Percentiles rank a stretch among this genome's conserved stretches.
Conservation (phyloP, 345 rosid genomes). For the Aquilaria yunnanensis region DNA sequence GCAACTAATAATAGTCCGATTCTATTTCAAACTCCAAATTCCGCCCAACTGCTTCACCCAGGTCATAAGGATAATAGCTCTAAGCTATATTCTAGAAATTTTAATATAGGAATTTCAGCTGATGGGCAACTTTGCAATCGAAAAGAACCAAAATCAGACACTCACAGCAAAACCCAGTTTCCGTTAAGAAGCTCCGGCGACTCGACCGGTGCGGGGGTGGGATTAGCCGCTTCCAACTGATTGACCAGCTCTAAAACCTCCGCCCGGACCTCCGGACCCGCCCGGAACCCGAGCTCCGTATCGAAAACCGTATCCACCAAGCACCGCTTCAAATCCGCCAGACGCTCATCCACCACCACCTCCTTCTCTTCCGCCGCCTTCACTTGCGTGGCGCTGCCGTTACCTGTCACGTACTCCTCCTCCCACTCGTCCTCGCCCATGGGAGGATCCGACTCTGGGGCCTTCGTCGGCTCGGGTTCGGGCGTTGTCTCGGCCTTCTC, state of each 20-base stretch:
- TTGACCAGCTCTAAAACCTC: conserved; percentile 86
- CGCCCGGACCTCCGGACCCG: conserved; percentile 61
- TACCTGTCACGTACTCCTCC: conserved; percentile 29
- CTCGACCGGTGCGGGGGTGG: conserved; percentile 65
- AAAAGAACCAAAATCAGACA: not conserved
- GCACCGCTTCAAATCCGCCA: conserved; percentile 65
- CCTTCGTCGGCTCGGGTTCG: conserved; percentile 31
- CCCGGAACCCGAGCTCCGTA: conserved; percentile 73
- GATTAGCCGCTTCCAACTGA: conserved; percentile 78
- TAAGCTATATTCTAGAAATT: no score
- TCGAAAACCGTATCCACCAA: conserved; percentile 83
- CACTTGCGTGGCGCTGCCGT: conserved; percentile 31
- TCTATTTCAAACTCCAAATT: no score
- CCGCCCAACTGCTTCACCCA: no score
- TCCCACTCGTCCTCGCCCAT: conserved; percentile 85
- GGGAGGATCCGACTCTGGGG: conserved; percentile 71
- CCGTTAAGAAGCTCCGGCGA: conserved; percentile 68
- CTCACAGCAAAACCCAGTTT: conserved; percentile 92
- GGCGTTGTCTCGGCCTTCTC: conserved; percentile 43
- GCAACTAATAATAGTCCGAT: no score
- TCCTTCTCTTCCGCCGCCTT: conserved; percentile 8
- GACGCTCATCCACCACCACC: conserved; percentile 14
- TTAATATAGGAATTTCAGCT: no score
- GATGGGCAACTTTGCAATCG: no score
- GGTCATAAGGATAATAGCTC: no score